A percentile compares a stretch with the other conserved stretches of the same genome.
Conservation (phyloP, 2,329 filamentous ascomycete genomes). For the Gyromitra esculenta region DNA sequence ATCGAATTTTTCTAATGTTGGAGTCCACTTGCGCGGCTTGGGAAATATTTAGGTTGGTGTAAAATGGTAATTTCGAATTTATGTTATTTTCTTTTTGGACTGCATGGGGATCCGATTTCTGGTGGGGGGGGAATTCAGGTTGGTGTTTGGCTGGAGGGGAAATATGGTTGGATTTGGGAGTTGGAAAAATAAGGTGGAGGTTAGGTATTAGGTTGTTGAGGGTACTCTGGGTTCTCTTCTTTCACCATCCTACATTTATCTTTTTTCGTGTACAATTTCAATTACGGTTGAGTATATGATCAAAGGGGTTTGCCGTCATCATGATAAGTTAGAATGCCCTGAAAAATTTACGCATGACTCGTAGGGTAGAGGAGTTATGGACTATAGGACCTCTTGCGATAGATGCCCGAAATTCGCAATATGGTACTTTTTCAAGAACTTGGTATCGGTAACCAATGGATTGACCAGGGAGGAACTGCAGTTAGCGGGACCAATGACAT, state of each 20-base stretch:
- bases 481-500: slow-evolving; percentile 22
- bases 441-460: neutral
- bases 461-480: neutral
- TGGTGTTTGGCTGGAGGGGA: neutral
- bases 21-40: neutral
- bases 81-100: slow-evolving; percentile 15
- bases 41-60: slow-evolving; percentile 12
- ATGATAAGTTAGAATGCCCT: neutral
- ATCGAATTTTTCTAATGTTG: slow-evolving; percentile 43
- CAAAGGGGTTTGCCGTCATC: neutral
- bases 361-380: neutral
- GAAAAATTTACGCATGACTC: neutral
- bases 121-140: neutral
- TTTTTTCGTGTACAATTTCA: slow-evolving; percentile 21
- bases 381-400: neutral
- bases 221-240: slow-evolving; percentile 1
- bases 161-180: neutral
- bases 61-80: slow-evolving; percentile 2
- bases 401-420: neutral
- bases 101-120: neutral
- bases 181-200: neutral
- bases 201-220: slow-evolving; percentile 1
- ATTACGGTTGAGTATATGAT: neutral
- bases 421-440: neutral
- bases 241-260: neutral